Evolutionary conservation across 2,329 filamentous ascomycete genomes (phyloP), one percentile per base, ranked within the genome.

Genomic region (Fusarium verticillioides): DNA sequence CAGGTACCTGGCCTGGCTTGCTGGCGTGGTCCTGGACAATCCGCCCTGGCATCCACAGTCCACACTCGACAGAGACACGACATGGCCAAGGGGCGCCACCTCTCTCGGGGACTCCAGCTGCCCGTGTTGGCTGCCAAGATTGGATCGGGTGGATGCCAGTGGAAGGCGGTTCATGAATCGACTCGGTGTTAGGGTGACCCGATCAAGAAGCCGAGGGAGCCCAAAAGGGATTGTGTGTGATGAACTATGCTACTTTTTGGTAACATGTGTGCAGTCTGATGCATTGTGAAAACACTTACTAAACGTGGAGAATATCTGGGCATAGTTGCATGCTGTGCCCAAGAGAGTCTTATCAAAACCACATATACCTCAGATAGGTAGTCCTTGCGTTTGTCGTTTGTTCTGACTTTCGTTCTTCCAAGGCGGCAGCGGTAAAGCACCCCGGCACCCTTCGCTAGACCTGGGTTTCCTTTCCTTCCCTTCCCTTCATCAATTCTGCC

Each of bases 11-110:
- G 58, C 53, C 64, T 69, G 65, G 60, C 54, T 32, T 58, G 40
- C 66, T 70, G 65, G 60, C 40, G 54, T 36, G 40, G 40, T 46
- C 66, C 53, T 65, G 53, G 37, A 43, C 26, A 68, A 62, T 61
- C 63, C 60, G 67, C 57, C 71, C 70, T 74, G 65, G 46, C 54
- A 58, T 58, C 54, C 40, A 58, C 54, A 58, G 54, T n/a, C 30
- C 54, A 57, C 54, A 47, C 18, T 58, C 30, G 44, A 68, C 43
- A 68, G 65, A 68, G 63, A 68, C 54, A 63, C 39, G 63, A 68
- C 50, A 64, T 60, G 60, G 56, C 49, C 66, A 73, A 71, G 70
- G 59, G 71, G 67, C 58, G 70, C 71, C 71, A 73, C 71, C 65
- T 74, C 49, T 69, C 54, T 74, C 57, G 63, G 71, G 36, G 66